Evolutionary conservation across 2,329 filamentous ascomycete genomes (phyloP).

Genomic region (Myriosclerotinia scirpicola): DNA sequence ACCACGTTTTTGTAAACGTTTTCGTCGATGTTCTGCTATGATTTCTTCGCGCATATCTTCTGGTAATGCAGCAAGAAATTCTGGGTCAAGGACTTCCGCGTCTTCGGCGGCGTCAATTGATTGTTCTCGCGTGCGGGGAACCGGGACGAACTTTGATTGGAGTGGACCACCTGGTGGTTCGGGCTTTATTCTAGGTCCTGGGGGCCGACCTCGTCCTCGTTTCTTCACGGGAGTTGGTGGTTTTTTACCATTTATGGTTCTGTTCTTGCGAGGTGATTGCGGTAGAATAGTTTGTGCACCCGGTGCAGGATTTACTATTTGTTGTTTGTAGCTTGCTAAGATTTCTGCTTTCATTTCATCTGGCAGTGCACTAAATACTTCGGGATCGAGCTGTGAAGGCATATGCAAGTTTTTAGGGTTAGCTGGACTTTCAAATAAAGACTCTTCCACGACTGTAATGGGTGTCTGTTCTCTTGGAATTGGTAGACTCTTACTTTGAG

Average conservation of each 20-base stretch:
- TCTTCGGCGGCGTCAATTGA: conserved; percentile 65
- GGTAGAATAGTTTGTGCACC: conserved; percentile 40
- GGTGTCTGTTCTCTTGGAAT: conserved; percentile 38
- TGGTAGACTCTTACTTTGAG: conserved; percentile 48
- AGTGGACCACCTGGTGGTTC: conserved; percentile 15
- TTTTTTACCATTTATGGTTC: conserved; percentile 40
- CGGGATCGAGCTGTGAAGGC: conserved; percentile 79
- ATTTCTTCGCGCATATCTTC: conserved; percentile 78
- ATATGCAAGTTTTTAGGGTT: neutral
- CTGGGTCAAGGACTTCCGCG: conserved; percentile 51
- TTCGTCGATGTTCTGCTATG: conserved; percentile 67
- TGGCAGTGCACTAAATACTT: conserved; percentile 79
- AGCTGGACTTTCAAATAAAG: conserved; percentile 33
- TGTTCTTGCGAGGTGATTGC: conserved; percentile 57
- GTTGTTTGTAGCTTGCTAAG: conserved; percentile 63
- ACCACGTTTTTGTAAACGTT: conserved; percentile 54
- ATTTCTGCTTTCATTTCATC: conserved; percentile 84
- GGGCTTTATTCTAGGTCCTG: conserved; percentile 41
- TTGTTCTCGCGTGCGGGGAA: conserved; percentile 45
- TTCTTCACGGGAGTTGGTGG: conserved; percentile 62
- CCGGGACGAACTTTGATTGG: conserved; percentile 19
- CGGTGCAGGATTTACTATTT: conserved; percentile 29
- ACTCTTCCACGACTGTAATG: conserved; percentile 35
- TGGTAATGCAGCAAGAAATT: conserved; percentile 80
- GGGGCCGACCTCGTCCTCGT: conserved; percentile 46